Conservation (phyloP, 139 green algal species). For the Marvania coccoides region DNA sequence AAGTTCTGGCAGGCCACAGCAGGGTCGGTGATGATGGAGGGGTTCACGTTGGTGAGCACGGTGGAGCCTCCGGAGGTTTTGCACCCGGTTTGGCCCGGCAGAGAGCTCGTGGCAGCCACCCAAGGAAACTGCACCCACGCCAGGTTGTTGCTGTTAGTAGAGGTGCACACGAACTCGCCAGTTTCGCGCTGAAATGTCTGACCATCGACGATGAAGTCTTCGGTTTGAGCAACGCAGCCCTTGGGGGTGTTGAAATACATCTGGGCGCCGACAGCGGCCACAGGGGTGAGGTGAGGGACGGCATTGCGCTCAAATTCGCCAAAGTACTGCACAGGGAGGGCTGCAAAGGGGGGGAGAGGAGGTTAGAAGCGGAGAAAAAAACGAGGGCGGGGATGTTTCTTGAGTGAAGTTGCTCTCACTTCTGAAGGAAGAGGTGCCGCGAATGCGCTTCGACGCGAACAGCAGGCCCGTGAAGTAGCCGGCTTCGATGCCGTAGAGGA, state of each 20-base stretch:
- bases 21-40: no score
- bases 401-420: neutral
- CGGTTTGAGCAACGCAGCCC: conserved; percentile 1
- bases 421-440: neutral
- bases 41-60: neutral
- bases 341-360: neutral
- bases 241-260: conserved; percentile 17
- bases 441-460: conserved; percentile 17
- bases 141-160: neutral
- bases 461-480: conserved; percentile 23
- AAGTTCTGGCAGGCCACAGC: conserved; percentile 6
- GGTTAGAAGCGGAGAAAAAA: neutral
- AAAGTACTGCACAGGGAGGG: conserved; percentile 13
- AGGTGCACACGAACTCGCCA: neutral
- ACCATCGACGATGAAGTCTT: neutral
- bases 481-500: conserved; percentile 7
- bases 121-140: conserved; percentile 24
- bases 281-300: neutral
- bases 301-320: conserved; percentile 8
- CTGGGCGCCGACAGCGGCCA: neutral
- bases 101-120: conserved; percentile 3
- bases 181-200: neutral
- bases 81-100: conserved; percentile 9
- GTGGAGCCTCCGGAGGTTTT: neutral
- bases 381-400: no score